Evolutionary conservation across 148 eudicot genomes (phyloP), one percentile per base, ranked within the genome.

Genomic region (Polygonum maritimum): DNA sequence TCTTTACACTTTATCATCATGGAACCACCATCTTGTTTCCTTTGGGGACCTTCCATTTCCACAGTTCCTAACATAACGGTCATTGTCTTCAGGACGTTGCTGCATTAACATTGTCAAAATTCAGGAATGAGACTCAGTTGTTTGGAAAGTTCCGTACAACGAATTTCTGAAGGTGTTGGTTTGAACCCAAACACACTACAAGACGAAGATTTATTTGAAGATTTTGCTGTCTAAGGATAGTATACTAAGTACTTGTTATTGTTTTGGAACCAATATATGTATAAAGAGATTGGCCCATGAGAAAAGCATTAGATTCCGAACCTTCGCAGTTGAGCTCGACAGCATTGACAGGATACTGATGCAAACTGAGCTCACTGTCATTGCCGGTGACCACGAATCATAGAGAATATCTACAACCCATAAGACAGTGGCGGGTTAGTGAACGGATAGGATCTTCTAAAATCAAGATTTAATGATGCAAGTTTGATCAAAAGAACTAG

Each of bases 1-100:
- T 26, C 31, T 62, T 82, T 81, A 90, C 82, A 86, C 97, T 84
- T 92, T 93, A 79, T 93, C 98, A 47, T 93, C 98, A 81, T 93
- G 98, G 79, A 93, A 90, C 98, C 96, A 93, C 98, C 98, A 91
- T 79, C 93, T 93, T 3, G 98, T 90, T 78, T 92, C 98, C 85
- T 92, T 90, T 0, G 98, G 98, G 58, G 93, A 92, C 84, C 92
- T 86, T 38, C 97, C 95, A 57, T 90, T 90, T 81, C 86, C 82
- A 78, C 98, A 93, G 63, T 89, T 91, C 88, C 78, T 93, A 47
- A 93, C 96, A 80, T 90, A 91, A 51, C 93, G 93, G 73, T 89
- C 98, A 76, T 93, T 89, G 77, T 91, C 98, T 80, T 87, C 96
- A 3, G 98, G 98, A 40, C 85, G 86, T 85, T 93, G 90, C 98